A percentile compares a stretch with the other conserved stretches of the same genome.
These are phyloP conservation scores for Claviceps pusilla DNA, from an alignment of 2,329 filamentous ascomycete genomes.

Conservation along the genomic window DNA sequence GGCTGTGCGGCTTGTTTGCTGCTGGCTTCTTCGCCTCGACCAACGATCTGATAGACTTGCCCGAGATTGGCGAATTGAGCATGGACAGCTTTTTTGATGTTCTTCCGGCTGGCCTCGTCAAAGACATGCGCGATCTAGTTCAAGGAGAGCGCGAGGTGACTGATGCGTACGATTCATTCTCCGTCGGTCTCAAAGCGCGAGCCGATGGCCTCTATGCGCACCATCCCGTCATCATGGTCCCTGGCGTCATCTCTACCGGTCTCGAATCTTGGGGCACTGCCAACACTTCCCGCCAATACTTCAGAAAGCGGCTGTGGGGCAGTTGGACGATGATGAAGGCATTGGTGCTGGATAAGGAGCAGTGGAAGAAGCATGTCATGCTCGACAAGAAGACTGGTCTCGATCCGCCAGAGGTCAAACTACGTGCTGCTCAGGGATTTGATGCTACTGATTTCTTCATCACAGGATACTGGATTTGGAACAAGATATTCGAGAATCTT, in stretches of 20 bases:
- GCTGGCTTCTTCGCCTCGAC: conserved; percentile 81
- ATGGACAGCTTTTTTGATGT: conserved; percentile 79
- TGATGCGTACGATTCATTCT: conserved; percentile 85
- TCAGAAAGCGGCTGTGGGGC: conserved; percentile 87
- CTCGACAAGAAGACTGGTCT: conserved; percentile 81
- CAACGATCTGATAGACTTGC: conserved; percentile 77
- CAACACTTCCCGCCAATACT: conserved; percentile 73
- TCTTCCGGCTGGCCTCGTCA: conserved; percentile 70
- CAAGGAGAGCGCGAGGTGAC: conserved; percentile 70
- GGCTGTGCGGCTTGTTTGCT: conserved; percentile 75
- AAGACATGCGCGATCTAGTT: conserved; percentile 73
- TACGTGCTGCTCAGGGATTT: conserved; percentile 88
- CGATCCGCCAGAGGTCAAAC: conserved; percentile 78
- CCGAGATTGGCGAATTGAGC: conserved; percentile 55
- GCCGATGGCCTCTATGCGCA: conserved; percentile 66
- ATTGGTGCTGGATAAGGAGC: conserved; percentile 78
- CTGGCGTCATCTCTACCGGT: conserved; percentile 92
- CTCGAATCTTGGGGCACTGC: conserved; percentile 93
- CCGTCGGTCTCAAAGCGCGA: conserved; percentile 70
- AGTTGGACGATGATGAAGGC: conserved; percentile 99
- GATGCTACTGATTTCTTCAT: conserved; percentile 95
- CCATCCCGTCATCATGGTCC: conserved; percentile 92
- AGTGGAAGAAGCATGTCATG: conserved; percentile 96
- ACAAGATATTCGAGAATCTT: conserved; percentile 93
- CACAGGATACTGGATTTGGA: conserved; percentile 95